phyloP scores from a whole-genome alignment of 1,284 basidiomycete genomes.

The Sporisorium sorghi region DNA sequence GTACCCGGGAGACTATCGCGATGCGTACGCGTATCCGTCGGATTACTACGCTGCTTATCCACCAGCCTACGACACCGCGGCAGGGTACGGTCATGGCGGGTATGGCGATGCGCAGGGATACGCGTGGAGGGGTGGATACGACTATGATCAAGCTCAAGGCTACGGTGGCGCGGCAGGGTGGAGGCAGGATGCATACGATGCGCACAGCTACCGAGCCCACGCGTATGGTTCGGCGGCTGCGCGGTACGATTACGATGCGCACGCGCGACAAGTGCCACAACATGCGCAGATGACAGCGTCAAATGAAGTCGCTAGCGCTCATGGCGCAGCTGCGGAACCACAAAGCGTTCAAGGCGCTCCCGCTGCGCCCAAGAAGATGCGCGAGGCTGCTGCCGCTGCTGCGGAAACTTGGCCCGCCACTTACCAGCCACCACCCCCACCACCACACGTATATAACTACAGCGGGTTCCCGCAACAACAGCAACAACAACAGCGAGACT shows the following conservation, averaged over 20 bases:
- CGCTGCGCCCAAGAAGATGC: slow-evolving; percentile 32
- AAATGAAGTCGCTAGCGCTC: background rate
- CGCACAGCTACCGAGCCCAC: slow-evolving; percentile 1
- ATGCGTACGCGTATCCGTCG: background rate
- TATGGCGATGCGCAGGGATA: slow-evolving; percentile 12
- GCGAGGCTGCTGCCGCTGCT: slow-evolving; percentile 12
- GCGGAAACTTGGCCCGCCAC: background rate
- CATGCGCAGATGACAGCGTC: background rate
- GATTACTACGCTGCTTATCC: slow-evolving; percentile 11
- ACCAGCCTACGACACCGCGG: background rate
- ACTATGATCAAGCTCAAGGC: background rate
- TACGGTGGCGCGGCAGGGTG: background rate
- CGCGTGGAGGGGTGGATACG: background rate
- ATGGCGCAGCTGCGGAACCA: background rate
- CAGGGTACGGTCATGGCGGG: slow-evolving; percentile 1
- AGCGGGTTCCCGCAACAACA: slow-evolving; percentile 1
- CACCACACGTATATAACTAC: slow-evolving; percentile 9
- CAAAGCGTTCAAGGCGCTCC: slow-evolving; percentile 13
- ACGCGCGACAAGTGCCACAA: background rate
- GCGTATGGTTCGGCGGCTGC: background rate
- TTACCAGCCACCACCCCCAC: slow-evolving; percentile 1
- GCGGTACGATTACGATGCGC: slow-evolving; percentile 8
- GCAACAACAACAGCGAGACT: slow-evolving; percentile 15
- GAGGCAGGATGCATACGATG: slow-evolving; percentile 1
- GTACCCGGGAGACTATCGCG: slow-evolving; percentile 2